Percentiles rank a stretch among this genome's conserved stretches.
phyloP scores from a whole-genome alignment of 1,284 basidiomycete species.

The Agaricales sp. region DNA sequence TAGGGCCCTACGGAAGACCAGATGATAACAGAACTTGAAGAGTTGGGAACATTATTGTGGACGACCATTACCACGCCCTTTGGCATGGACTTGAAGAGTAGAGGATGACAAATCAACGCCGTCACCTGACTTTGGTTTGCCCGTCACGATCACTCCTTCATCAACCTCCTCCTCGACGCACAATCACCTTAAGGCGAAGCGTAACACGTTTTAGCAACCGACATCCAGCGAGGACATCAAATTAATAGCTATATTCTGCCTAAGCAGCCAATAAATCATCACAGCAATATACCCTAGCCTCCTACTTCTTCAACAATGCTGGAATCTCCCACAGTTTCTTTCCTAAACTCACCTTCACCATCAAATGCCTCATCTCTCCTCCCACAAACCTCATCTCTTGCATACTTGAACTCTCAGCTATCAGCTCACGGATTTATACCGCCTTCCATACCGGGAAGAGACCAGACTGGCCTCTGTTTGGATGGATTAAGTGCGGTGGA shows the following conservation, averaged over 20 bases:
- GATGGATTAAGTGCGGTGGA: conserved; percentile 49
- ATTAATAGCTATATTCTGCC: too few species aligned
- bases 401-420: conserved; percentile 71
- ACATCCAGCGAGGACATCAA: too few species aligned
- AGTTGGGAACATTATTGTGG: too few species aligned
- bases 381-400: conserved; percentile 35
- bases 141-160: background rate
- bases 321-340: background rate
- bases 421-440: conserved; percentile 71
- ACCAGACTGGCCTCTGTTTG: conserved; percentile 56
- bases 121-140: background rate
- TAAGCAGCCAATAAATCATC: too few species aligned
- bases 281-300: background rate
- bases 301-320: background rate
- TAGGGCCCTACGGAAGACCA: too few species aligned
- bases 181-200: too few species aligned
- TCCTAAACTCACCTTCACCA: background rate
- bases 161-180: background rate
- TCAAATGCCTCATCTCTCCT: background rate
- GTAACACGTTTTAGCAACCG: too few species aligned
- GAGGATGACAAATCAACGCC: conserved; percentile 1
- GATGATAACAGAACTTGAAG: too few species aligned
- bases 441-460: too few species aligned
- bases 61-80: too few species aligned
- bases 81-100: too few species aligned